Conservation (phyloP, 2,329 filamentous ascomycete genomes). For the Ceratocystis alfenasii region DNA sequence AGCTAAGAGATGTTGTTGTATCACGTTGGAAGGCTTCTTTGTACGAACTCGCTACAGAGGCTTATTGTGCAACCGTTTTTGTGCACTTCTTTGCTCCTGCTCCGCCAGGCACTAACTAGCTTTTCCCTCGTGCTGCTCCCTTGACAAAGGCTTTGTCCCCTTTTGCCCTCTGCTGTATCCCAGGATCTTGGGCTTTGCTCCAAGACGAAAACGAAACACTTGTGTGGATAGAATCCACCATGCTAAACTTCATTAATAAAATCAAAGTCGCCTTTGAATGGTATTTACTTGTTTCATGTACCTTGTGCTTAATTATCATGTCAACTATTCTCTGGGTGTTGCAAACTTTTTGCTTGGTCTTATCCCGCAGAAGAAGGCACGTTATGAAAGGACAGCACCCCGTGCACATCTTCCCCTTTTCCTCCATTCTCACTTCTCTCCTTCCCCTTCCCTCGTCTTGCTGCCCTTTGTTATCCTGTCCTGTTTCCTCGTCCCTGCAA, state of each 20-base stretch:
- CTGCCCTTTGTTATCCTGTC: neutral
- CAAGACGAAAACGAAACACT: neutral
- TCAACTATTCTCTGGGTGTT: neutral
- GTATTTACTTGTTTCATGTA: neutral
- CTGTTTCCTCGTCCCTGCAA: neutral
- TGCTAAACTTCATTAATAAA: neutral
- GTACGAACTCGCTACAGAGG: neutral
- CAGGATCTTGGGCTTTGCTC: neutral
- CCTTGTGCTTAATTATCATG: neutral
- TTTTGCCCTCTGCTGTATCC: neutral
- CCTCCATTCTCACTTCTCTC: neutral
- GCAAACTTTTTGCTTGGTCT: neutral
- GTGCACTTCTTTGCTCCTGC: neutral
- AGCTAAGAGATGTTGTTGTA: neutral
- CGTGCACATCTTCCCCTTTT: neutral
- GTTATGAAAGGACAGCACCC: neutral
- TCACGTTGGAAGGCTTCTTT: neutral
- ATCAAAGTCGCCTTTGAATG: neutral
- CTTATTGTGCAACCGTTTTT: neutral
- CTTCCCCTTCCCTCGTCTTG: neutral
- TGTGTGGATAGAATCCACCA: neutral
- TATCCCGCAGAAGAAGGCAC: neutral
- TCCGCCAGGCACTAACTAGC: too few species aligned
- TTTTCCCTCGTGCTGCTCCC: neutral
- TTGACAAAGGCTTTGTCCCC: conserved; percentile 9